Evolutionary conservation across 192 early-diverging fungal genomes (phyloP), one percentile per base, ranked within the genome.

Genomic region (Entomortierella parvispora): DNA sequence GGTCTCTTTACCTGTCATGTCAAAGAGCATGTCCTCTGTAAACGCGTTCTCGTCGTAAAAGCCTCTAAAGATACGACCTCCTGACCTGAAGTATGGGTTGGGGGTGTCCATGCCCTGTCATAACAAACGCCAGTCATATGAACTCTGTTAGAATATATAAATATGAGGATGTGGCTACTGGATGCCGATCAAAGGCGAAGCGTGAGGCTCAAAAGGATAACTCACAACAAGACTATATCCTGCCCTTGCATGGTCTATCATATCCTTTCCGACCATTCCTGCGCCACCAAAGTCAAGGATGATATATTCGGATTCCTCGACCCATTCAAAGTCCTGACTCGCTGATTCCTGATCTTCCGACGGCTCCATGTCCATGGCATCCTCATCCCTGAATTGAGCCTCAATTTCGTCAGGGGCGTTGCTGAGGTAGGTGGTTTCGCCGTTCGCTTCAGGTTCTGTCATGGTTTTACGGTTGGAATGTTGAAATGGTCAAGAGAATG

Each of bases 271-370:
- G 33, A 58, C 53, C n/a, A 44, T 18, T 4, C 40, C 51, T 17
- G 65, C 15, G 51, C 49, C 57, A 45, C 72, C 72, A 68, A 76
- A 76, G 59, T 76, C 72, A 9, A 76, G 42, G 26, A 76, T 22
- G 9, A 76, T 48, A 37, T 76, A 68, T 17, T 76, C 72, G 54
- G 72, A 62, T 37, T 76, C 72, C 23, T 76, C 72, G 17, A 76
- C 72, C 72, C 72, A 76, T 55, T 76, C 72, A 58, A 58, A 76
- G 45, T 76, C 72, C 28, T 75, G 62, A 10, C 42, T 44, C 25
- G 37, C 7, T 40, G 12, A 40, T 45, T 48, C 43, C 5, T 57
- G 33, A n/a, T 45, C 22, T 28, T 48, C 44, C n/a, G 4, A 2
- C 4, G 15, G 32, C 34, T 22, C 43, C 20, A 17, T 42, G 23